Percentiles rank a stretch among this genome's conserved stretches.
phyloP scores from a whole-genome alignment of 2,329 filamentous ascomycete species.

The Xylaria sp. region DNA sequence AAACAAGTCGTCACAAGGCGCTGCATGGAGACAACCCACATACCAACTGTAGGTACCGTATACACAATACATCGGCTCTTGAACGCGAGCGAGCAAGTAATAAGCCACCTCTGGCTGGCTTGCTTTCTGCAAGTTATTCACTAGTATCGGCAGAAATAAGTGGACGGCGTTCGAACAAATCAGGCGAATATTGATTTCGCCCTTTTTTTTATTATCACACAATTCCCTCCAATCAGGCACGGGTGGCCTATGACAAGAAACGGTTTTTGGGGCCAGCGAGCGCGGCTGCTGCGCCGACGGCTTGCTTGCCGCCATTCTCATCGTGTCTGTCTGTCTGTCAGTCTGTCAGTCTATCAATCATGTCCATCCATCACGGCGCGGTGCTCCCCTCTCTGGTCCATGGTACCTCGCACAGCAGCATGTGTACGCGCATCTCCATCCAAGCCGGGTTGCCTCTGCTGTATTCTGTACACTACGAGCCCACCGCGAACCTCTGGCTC shows the following conservation, averaged over 20 bases:
- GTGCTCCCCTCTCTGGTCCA: conserved; percentile 1
- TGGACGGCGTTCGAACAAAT: conserved; percentile 38
- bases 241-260: conserved; percentile 35
- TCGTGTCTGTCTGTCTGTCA: not conserved
- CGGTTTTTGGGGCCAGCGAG: conserved; percentile 35
- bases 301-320: conserved; percentile 23
- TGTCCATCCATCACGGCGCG: conserved; percentile 27
- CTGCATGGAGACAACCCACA: conserved; percentile 12
- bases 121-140: conserved; percentile 41
- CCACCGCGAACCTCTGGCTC: conserved; percentile 38
- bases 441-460: conserved; percentile 27
- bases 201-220: conserved; percentile 44
- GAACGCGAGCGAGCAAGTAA: conserved; percentile 33
- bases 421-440: conserved; percentile 15
- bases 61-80: conserved; percentile 36
- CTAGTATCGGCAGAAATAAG: conserved; percentile 46
- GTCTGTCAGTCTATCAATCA: conserved; percentile 1
- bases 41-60: conserved; percentile 28
- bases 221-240: conserved; percentile 45
- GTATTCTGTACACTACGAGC: conserved; percentile 12
- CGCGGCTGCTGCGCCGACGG: conserved; percentile 46
- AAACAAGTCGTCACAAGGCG: conserved; percentile 14
- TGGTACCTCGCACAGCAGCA: conserved; percentile 3
- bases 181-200: conserved; percentile 42
- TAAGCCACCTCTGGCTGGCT: not conserved